Percentiles rank a stretch among this genome's conserved stretches.
Conservation (phyloP, 306 rosid genomes). For the Rosa multiflora region DNA sequence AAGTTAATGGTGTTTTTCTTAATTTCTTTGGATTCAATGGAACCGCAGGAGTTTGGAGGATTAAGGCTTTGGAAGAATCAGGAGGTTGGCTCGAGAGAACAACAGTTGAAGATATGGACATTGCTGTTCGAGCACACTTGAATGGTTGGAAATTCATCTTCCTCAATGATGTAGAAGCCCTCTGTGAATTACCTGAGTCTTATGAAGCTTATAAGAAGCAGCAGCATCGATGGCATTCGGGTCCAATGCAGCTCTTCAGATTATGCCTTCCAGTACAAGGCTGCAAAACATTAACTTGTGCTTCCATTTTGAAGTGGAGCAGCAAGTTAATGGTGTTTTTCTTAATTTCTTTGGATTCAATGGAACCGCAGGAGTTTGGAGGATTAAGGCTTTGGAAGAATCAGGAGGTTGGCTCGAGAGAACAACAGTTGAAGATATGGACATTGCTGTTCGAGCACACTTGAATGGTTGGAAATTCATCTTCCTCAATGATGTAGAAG, state of each 20-base stretch:
- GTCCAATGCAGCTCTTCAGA: constrained; percentile 98
- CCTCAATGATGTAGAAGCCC: constrained; percentile 89
- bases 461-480: constrained; percentile 92
- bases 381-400: constrained; percentile 87
- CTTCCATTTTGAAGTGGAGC: constrained; percentile 99
- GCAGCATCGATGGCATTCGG: constrained; percentile 99
- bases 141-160: constrained; percentile 93
- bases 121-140: constrained; percentile 92
- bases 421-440: constrained; percentile 99
- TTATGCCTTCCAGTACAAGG: constrained; percentile 89
- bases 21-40: constrained; percentile 99
- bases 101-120: constrained; percentile 98
- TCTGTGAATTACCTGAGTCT: constrained; percentile 93
- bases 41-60: constrained; percentile 97
- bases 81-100: constrained; percentile 99
- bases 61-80: constrained; percentile 87
- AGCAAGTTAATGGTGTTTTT: constrained; percentile 92
- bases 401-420: constrained; percentile 99
- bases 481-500: constrained; percentile 91
- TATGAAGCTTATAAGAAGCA: constrained; percentile 97
- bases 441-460: constrained; percentile 94
- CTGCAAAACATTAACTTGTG: constrained; percentile 93
- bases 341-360: constrained; percentile 96
- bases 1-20: constrained; percentile 84
- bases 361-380: constrained; percentile 98